Evolutionary conservation across 768 basidiomycete species (phyloP), one percentile per base, ranked within the genome.

Genomic region (Tulasnella sp.): DNA sequence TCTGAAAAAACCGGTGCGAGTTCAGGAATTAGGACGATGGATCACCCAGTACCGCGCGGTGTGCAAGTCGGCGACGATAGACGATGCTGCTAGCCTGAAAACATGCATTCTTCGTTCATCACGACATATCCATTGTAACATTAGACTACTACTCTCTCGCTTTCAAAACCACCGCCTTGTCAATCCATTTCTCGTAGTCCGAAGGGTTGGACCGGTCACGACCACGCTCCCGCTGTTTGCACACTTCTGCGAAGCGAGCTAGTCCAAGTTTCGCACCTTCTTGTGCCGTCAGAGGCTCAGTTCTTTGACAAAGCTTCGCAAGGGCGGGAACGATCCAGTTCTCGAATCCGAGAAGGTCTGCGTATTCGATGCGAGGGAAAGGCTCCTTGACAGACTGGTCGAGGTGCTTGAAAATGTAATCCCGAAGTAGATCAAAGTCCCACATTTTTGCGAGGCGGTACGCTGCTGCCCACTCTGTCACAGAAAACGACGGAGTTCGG

Each of bases 381-480:
- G 64, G 64, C 0, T 69, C 64, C 34, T 7, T 69, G 4, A 69
- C 28, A 20, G 64, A 16, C 16, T 69, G 12, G 31, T 69, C 64
- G 64, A 69, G 28, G 34, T 69, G n/a, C 64, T 69, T 69, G 64
- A 12, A 34, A 12, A 69, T 69, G 64, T 69, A 69, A 20, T 69
- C 64, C 34, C 64, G 64, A 69, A 37, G 64, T 11, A 37, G 64
- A 37, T 34, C 64, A 34, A 69, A 69, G 16, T 69, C 64, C 64
- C 64, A 69, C 64, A 69, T 69, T 18, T 34, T 12, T 69, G 64
- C 64, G 34, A 69, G 64, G 64, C 64, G 64, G 64, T 69, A 69
- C 24, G 64, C 64, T 18, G 64, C 37, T 31, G 31, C 34, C 64
- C 64, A 69, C 28, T 69, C 24, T 18, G 64, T 31, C 31, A 6